Evolutionary conservation across 495 filamentous ascomycete species (phyloP).

Genomic region (Aspergillus kassunensis): DNA sequence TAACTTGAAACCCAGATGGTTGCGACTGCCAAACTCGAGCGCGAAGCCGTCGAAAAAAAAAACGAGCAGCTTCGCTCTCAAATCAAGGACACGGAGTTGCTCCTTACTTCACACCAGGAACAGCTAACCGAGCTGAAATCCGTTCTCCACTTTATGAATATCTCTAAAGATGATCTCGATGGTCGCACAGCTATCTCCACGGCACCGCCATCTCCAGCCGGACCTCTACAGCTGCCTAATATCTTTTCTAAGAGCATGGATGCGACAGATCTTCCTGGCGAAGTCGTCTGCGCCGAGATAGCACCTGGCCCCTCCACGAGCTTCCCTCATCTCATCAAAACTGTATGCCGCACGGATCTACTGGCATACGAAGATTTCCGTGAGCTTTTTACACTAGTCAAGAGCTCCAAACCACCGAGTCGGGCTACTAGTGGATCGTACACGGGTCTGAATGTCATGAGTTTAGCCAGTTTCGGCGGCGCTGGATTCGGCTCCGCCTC

Average conservation of each 20-base stretch:
- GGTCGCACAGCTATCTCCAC: conserved; percentile 53
- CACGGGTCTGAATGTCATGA: conserved; percentile 56
- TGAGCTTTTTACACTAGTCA: conserved; percentile 66
- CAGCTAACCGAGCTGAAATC: conserved; percentile 86
- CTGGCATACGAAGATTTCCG: conserved; percentile 80
- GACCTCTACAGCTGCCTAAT: conserved; percentile 16
- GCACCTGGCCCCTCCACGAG: conserved; percentile 77
- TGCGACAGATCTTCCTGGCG: conserved; percentile 11
- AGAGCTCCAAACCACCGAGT: conserved; percentile 54
- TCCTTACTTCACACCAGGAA: conserved; percentile 86
- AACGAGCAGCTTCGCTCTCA: conserved; percentile 77
- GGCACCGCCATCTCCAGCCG: conserved; percentile 64
- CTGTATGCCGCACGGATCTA: conserved; percentile 79
- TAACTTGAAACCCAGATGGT: conserved; percentile 65
- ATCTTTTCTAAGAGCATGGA: conserved; percentile 23
- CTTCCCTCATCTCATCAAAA: conserved; percentile 75
- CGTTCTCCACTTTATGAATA: conserved; percentile 84
- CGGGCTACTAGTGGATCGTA: conserved; percentile 68
- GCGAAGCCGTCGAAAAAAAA: conserved; percentile 69
- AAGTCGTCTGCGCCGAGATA: conserved; percentile 41
- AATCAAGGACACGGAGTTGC: conserved; percentile 76
- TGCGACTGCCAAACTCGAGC: conserved; percentile 67
- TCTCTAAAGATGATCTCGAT: conserved; percentile 65
- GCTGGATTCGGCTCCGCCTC: conserved; percentile 44
- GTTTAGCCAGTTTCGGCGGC: conserved; percentile 49